These are phyloP conservation scores for Yamadazyma diddensiae DNA, from an alignment of 1,139 yeast genomes.

Conservation along the genomic window DNA sequence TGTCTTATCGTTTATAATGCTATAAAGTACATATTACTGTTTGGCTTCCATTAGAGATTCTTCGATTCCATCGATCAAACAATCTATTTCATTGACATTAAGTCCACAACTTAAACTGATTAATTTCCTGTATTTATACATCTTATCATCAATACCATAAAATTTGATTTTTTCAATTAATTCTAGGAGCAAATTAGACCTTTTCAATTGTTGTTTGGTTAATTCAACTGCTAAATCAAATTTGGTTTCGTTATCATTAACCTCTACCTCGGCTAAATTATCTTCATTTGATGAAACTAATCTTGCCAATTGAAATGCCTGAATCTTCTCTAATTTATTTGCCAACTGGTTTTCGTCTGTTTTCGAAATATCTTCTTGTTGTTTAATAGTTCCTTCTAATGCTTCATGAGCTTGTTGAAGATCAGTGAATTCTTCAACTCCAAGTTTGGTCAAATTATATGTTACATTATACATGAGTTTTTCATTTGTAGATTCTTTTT, in stretches of 20 bases:
- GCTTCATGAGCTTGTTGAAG: constrained; percentile 29
- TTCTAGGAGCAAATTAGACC: constrained; percentile 41
- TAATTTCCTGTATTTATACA: constrained; percentile 77
- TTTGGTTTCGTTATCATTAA: constrained; percentile 15
- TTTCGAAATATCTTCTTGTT: constrained; percentile 28
- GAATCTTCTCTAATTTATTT: constrained; percentile 26
- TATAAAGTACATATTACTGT: constrained; percentile 1
- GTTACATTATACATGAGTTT: constrained; percentile 16
- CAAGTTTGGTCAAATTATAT: constrained; percentile 20
- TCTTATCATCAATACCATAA: constrained; percentile 49
- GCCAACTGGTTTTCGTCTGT: constrained; percentile 34
- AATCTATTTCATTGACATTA: constrained; percentile 75
- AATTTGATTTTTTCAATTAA: constrained; percentile 35
- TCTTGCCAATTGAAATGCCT: constrained; percentile 29
- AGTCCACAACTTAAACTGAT: constrained; percentile 83
- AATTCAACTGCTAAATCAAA: constrained; percentile 38
- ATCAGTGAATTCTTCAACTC: constrained; percentile 23
- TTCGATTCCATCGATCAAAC: constrained; percentile 47
- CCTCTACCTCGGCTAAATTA: constrained; percentile 7
- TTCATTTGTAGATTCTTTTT: constrained; percentile 19
- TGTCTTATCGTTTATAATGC: constrained; percentile 1
- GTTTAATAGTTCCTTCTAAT: constrained; percentile 19
- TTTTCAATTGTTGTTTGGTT: constrained; percentile 50
- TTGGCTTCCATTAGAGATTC: constrained; percentile 38
- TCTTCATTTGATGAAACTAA: constrained; percentile 27